phyloP scores from a whole-genome alignment of 257 asterid genomes.

The Cruciata laevipes region DNA sequence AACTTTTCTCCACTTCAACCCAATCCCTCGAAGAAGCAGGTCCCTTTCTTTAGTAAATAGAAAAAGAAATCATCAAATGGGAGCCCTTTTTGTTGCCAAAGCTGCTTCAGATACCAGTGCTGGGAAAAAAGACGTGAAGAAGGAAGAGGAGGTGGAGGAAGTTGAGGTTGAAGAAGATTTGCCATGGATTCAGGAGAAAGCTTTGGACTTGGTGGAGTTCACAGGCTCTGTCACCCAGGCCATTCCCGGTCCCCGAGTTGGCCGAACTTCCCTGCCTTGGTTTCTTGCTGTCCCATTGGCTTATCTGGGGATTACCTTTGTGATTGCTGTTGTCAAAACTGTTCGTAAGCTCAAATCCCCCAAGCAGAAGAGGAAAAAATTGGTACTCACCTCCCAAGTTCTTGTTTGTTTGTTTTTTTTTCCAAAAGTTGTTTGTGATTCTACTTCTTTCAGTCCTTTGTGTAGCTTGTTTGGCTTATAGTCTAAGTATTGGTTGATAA shows the following conservation, averaged over 20 bases:
- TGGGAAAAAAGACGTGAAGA: conserved; percentile 13
- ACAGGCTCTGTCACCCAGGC: conserved; percentile 94
- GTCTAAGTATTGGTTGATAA: no score
- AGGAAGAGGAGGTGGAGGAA: conserved; percentile 16
- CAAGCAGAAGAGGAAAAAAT: conserved; percentile 58
- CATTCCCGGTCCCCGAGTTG: conserved; percentile 94
- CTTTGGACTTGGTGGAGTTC: conserved; percentile 87
- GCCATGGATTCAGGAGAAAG: conserved; percentile 99
- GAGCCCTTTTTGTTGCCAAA: background rate
- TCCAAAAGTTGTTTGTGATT: background rate
- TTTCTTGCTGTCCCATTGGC: conserved; percentile 76
- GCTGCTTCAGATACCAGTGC: conserved; percentile 6
- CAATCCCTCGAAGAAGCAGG: background rate
- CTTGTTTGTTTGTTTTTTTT: background rate
- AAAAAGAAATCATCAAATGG: background rate
- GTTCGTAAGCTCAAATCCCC: conserved; percentile 76
- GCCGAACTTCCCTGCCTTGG: conserved; percentile 85
- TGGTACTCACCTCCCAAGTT: conserved; percentile 37
- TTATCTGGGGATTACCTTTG: conserved; percentile 74
- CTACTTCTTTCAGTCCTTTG: background rate
- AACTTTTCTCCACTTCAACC: background rate
- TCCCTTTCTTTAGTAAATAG: background rate
- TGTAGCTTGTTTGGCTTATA: background rate
- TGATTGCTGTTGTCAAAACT: conserved; percentile 72
- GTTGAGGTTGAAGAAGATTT: conserved; percentile 83